phyloP scores from a whole-genome alignment of 2,329 filamentous ascomycete genomes.

The Pseudopithomyces chartarum region DNA sequence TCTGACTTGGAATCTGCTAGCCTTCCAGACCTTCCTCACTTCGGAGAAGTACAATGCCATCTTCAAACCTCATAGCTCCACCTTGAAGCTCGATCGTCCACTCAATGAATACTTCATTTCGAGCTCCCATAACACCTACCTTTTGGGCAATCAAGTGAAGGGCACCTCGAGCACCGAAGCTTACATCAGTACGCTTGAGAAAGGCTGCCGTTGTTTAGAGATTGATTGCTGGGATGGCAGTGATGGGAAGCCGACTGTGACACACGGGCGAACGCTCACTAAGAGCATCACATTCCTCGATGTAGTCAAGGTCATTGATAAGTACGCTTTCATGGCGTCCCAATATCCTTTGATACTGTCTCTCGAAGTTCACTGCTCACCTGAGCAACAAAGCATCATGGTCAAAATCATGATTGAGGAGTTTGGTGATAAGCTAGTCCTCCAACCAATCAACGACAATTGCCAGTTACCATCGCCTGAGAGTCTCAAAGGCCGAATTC shows the following conservation, averaged over 20 bases:
- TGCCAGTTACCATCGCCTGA: constrained; percentile 81
- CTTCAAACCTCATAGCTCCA: constrained; percentile 63
- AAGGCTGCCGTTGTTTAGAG: constrained; percentile 92
- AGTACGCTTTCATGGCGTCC: constrained; percentile 90
- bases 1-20: constrained; percentile 74
- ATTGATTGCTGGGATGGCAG: constrained; percentile 97
- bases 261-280: constrained; percentile 88
- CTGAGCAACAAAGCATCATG: constrained; percentile 84
- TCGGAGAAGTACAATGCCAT: constrained; percentile 64
- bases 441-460: constrained; percentile 71
- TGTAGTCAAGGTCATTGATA: constrained; percentile 90
- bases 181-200: constrained; percentile 86
- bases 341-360: constrained; percentile 91
- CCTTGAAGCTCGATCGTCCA: constrained; percentile 75
- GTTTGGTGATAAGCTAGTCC: constrained; percentile 80
- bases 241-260: constrained; percentile 85
- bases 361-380: constrained; percentile 90
- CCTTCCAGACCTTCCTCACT: constrained; percentile 65
- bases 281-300: constrained; percentile 88
- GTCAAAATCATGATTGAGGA: constrained; percentile 84
- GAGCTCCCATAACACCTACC: constrained; percentile 97
- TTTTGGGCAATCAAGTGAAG: constrained; percentile 86
- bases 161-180: constrained; percentile 92
- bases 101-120: constrained; percentile 98
- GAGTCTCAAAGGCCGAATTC: constrained; percentile 78